phyloP scores from a whole-genome alignment of 306 rosid genomes.

The Cicer bijugum region DNA sequence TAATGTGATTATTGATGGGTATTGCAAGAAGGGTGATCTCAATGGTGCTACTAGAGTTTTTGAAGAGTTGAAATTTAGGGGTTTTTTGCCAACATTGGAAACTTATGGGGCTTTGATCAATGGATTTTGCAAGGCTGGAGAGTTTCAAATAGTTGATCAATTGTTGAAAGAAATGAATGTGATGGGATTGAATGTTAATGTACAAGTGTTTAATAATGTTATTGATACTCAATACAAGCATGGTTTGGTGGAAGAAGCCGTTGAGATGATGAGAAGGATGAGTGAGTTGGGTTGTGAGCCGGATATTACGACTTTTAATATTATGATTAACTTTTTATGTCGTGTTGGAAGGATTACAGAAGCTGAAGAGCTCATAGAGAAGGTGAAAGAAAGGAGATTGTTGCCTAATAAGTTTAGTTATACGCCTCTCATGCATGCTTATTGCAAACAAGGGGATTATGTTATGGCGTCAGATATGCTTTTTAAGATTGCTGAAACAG shows the following conservation, averaged over 20 bases:
- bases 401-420: too few species aligned
- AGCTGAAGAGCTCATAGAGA: too few species aligned
- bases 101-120: slow-evolving; percentile 69
- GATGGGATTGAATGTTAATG: too few species aligned
- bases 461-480: slow-evolving; percentile 42
- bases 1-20: slow-evolving; percentile 68
- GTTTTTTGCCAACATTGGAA: slow-evolving; percentile 60
- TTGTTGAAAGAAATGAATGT: too few species aligned
- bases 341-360: too few species aligned
- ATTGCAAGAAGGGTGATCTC: slow-evolving; percentile 69
- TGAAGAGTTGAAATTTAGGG: slow-evolving; percentile 68
- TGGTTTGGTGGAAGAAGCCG: slow-evolving; percentile 49
- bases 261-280: slow-evolving; percentile 57
- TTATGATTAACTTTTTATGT: too few species aligned
- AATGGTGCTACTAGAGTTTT: slow-evolving; percentile 55
- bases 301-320: too few species aligned
- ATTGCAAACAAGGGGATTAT: too few species aligned
- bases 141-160: slow-evolving; percentile 44
- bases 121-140: slow-evolving; percentile 71
- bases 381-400: too few species aligned
- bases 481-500: slow-evolving; percentile 65
- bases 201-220: slow-evolving; percentile 25
- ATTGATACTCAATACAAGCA: slow-evolving; percentile 66
- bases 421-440: too few species aligned
- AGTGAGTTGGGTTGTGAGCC: neutral